phyloP scores from a whole-genome alignment of 2,329 filamentous ascomycete genomes.

The Curvularia spicifera region DNA sequence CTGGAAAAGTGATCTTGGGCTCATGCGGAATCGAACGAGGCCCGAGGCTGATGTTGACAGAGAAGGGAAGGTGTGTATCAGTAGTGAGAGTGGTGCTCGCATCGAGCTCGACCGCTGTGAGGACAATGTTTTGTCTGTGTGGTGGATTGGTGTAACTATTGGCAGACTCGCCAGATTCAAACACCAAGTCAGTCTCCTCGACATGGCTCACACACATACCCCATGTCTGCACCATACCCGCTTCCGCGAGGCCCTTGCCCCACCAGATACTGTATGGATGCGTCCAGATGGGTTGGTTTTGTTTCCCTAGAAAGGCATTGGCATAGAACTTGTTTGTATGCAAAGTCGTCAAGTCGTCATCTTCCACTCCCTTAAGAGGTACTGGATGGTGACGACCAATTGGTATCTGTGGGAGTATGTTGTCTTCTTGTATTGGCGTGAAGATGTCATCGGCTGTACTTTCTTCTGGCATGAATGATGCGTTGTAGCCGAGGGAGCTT shows the following conservation, averaged over 20 bases:
- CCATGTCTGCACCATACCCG: constrained; percentile 63
- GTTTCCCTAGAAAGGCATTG: constrained; percentile 78
- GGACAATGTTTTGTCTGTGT: constrained; percentile 78
- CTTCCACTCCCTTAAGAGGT: constrained; percentile 47
- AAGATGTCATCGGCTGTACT: constrained; percentile 49
- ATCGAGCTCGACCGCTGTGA: constrained; percentile 79
- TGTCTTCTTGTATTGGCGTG: constrained; percentile 49
- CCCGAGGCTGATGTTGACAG: constrained; percentile 70
- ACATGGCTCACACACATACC: constrained; percentile 59
- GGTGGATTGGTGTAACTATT: constrained; percentile 71
- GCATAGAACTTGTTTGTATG: constrained; percentile 75
- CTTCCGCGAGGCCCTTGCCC: constrained; percentile 56
- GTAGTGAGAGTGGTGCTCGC: constrained; percentile 62
- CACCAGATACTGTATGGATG: constrained; percentile 64
- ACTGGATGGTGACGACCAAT: constrained; percentile 52
- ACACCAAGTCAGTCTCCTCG: constrained; percentile 70
- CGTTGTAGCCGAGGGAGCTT: constrained; percentile 18
- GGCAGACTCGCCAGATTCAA: constrained; percentile 58
- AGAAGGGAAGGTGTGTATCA: constrained; percentile 62
- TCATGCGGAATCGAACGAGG: constrained; percentile 59
- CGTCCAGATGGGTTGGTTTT: constrained; percentile 72
- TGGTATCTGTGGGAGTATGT: constrained; percentile 51
- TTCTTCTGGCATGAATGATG: constrained; percentile 5
- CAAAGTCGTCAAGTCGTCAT: constrained; percentile 55
- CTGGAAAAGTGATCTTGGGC: constrained; percentile 74